Evolutionary conservation across 768 basidiomycete species (phyloP), one percentile per base, ranked within the genome.

Genomic region (Royoungia palumana): DNA sequence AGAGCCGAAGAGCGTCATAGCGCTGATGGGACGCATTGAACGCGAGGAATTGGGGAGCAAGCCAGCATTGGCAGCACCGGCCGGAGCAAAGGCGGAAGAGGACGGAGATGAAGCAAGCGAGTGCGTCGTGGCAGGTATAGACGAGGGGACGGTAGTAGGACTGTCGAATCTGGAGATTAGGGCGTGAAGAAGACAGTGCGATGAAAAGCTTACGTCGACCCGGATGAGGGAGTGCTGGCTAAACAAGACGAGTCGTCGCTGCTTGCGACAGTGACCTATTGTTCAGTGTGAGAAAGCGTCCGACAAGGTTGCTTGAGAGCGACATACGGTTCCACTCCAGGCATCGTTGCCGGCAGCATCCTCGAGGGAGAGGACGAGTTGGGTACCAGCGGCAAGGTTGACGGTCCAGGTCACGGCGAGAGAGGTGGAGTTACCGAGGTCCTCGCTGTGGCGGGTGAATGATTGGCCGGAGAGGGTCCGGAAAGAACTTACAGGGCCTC

Each of bases 271-370:
- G 64, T 63, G 54, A 74, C 56, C 76, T 77, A 34, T 46, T 20
- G 21, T 38, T 7, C 30, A 6, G 7, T 17, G 43, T 44, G 22
- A 24, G 9, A 41, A 41, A 27, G 10, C 13, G 22, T 5, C 35
- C 30, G 16, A 10, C 35, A 25, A 10, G 16, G 1, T 10, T 12
- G 17, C 38, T 21, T 14, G 30, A 13, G 40, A 36, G 38, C 51
- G 16, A 74, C 81, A 61, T 51, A 88, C 87, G 11, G 55, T 57
- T 30, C 70, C 72, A 55, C 79, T 81, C 88, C 88, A 91, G 4
- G 77, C 86, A 57, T 89, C 85, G 4, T 82, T 61, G 24, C 71
- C 78, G 28, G 58, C 46, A 2, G 67, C 58, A 60, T 88, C 85
- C 51, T 76, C 64, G 16, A 87, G 52, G 14, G 76, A 83, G 27